Evolutionary conservation across 2,329 filamentous ascomycete genomes (phyloP).

Genomic region (Scedosporium aurantiacum): DNA sequence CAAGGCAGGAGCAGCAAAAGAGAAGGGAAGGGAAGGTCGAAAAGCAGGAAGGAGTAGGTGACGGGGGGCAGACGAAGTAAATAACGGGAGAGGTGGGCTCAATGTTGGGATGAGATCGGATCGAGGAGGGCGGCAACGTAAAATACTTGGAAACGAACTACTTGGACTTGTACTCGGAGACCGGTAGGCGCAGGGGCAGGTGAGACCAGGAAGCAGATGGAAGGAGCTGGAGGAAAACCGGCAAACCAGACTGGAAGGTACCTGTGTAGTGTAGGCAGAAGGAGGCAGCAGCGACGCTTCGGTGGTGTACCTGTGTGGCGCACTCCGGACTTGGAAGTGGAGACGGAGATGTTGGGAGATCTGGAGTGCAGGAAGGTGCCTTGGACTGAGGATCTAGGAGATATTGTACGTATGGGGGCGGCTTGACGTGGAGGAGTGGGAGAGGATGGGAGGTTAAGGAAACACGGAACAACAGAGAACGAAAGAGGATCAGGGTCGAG

Average conservation of each 20-base stretch:
- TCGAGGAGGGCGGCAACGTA: not conserved
- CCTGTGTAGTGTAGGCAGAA: not conserved
- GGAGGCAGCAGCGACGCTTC: not conserved
- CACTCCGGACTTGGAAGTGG: not conserved
- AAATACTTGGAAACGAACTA: not conserved
- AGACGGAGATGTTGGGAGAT: not conserved
- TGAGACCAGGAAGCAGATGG: slow-evolving; percentile 1
- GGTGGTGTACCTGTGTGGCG: not conserved
- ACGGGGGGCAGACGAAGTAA: too few species aligned
- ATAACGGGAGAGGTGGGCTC: too few species aligned
- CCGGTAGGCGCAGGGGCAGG: not conserved
- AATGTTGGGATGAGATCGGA: too few species aligned
- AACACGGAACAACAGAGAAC: not conserved
- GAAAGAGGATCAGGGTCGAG: not conserved
- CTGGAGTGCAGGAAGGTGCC: not conserved
- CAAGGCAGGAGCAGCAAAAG: not conserved
- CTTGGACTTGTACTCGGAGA: not conserved
- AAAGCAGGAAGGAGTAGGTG: not conserved
- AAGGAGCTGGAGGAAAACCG: slow-evolving; percentile 5
- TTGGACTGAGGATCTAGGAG: not conserved
- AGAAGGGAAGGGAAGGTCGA: not conserved
- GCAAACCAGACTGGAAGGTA: not conserved
- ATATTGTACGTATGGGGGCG: not conserved
- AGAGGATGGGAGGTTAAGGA: not conserved
- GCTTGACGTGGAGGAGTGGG: not conserved